phyloP scores from a whole-genome alignment of 768 basidiomycete genomes.

The Trametes sanguinea region DNA sequence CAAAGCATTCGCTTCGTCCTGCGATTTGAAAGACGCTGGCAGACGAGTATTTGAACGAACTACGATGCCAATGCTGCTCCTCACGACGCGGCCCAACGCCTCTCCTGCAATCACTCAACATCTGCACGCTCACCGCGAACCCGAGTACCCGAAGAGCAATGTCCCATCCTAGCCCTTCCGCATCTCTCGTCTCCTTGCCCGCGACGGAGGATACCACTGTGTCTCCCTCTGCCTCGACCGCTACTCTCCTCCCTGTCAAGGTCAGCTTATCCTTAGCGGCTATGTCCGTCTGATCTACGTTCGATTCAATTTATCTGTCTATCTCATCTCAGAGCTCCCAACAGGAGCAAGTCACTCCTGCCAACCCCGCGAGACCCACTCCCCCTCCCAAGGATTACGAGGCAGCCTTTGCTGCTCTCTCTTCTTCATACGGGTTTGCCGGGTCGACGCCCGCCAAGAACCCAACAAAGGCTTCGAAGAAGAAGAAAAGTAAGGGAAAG shows the following conservation, averaged over 20 bases:
- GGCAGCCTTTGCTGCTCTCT: slow-evolving; percentile 31
- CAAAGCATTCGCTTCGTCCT: too few relatives aligned
- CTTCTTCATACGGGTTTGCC: slow-evolving; percentile 29
- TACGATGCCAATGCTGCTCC: too few relatives aligned
- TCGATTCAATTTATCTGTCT: too few relatives aligned
- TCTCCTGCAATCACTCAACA: too few relatives aligned
- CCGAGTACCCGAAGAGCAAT: background rate
- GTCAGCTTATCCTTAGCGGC: too few relatives aligned
- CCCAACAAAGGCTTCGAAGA: slow-evolving; percentile 4
- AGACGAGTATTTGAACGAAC: too few relatives aligned
- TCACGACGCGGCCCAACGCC: too few relatives aligned
- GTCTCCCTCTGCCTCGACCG: slow-evolving; percentile 14
- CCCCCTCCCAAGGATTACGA: slow-evolving; percentile 30
- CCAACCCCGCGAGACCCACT: background rate
- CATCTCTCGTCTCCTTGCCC: slow-evolving; percentile 15
- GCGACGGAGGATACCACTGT: background rate
- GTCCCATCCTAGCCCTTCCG: slow-evolving; percentile 1
- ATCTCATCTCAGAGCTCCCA: background rate
- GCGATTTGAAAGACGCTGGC: too few relatives aligned
- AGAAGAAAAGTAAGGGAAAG: background rate
- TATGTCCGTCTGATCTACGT: too few relatives aligned
- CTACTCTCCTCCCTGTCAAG: slow-evolving; percentile 12
- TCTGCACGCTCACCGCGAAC: too few relatives aligned
- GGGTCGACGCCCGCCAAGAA: slow-evolving; percentile 22
- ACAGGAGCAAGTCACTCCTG: background rate